A percentile compares a stretch with the other conserved stretches of the same genome.
phyloP scores from a whole-genome alignment of 1,284 basidiomycete species.

The Tylopilus orsonianus region DNA sequence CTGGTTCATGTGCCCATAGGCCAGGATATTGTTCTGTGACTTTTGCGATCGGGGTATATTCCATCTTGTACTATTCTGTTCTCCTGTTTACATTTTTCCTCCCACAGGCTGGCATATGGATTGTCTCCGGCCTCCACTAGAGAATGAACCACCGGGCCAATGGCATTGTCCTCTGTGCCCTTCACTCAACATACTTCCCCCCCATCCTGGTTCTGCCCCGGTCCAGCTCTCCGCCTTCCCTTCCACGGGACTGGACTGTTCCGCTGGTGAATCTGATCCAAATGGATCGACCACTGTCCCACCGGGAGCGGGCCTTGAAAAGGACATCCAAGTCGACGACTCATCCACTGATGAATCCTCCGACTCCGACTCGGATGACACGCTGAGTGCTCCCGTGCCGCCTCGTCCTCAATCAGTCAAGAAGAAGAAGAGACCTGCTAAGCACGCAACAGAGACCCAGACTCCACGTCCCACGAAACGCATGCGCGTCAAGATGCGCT shows the following conservation, averaged over 20 bases:
- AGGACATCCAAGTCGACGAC: constrained; percentile 24
- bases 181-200: constrained; percentile 29
- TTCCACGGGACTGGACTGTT: constrained; percentile 4
- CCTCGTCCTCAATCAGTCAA: constrained; percentile 25
- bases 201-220: constrained; percentile 19
- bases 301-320: constrained; percentile 11
- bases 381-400: constrained; percentile 11
- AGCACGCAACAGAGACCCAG: constrained; percentile 24
- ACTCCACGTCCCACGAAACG: constrained; percentile 38
- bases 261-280: constrained; percentile 7
- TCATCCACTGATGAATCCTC: constrained; percentile 30
- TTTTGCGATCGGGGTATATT: constrained; percentile 83
- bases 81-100: constrained; percentile 7
- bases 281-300: constrained; percentile 5
- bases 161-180: constrained; percentile 75
- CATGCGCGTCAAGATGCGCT: constrained; percentile 39
- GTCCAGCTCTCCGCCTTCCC: constrained; percentile 7
- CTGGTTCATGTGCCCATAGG: constrained; percentile 45
- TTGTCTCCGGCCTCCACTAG: constrained; percentile 77
- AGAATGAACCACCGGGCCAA: constrained; percentile 68
- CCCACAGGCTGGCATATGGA: constrained; percentile 84
- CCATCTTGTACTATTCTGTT: constrained; percentile 1
- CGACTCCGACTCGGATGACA: constrained; percentile 33
- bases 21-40: constrained; percentile 89
- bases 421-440: constrained; percentile 29